A percentile compares a stretch with the other conserved stretches of the same genome.
Conservation (phyloP, 1,284 basidiomycete species). For the Veloporphyrellus conicus region DNA sequence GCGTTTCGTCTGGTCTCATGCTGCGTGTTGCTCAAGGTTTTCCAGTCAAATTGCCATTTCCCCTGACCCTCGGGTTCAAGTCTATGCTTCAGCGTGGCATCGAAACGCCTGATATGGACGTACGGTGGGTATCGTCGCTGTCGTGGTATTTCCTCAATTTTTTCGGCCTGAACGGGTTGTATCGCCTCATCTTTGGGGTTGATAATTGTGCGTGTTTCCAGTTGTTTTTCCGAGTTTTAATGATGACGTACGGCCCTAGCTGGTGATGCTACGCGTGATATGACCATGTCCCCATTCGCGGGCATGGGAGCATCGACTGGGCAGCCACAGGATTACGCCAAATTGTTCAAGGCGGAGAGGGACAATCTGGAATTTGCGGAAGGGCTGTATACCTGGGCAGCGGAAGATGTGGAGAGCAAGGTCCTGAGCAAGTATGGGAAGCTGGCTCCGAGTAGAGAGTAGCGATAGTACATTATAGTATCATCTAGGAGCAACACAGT, state of each 20-base stretch:
- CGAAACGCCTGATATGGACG: slow-evolving; percentile 94
- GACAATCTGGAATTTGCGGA: slow-evolving; percentile 93
- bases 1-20: slow-evolving; percentile 36
- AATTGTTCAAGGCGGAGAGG: slow-evolving; percentile 86
- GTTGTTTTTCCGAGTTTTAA: slow-evolving; percentile 12
- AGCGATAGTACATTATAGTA: slow-evolving; percentile 24
- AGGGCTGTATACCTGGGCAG: slow-evolving; percentile 78
- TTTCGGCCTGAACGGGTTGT: slow-evolving; percentile 94
- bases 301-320: slow-evolving; percentile 51
- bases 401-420: slow-evolving; percentile 73
- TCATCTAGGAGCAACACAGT: slow-evolving; percentile 17
- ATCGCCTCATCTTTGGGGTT: slow-evolving; percentile 87
- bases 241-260: slow-evolving; percentile 41
- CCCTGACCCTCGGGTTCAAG: slow-evolving; percentile 95
- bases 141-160: slow-evolving; percentile 99
- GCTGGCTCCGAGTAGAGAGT: slow-evolving; percentile 28
- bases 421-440: slow-evolving; percentile 75
- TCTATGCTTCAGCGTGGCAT: slow-evolving; percentile 98
- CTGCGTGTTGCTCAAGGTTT: slow-evolving; percentile 1
- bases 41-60: slow-evolving; percentile 93
- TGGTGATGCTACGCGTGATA: slow-evolving; percentile 72
- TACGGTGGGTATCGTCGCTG: slow-evolving; percentile 96
- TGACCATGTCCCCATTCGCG: slow-evolving; percentile 71
- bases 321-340: slow-evolving; percentile 78
- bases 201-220: slow-evolving; percentile 71